Percentiles rank a stretch among this genome's conserved stretches.
These are phyloP conservation scores for Penicillium coffeae DNA, from an alignment of 495 filamentous ascomycete species.

Conservation along the genomic window DNA sequence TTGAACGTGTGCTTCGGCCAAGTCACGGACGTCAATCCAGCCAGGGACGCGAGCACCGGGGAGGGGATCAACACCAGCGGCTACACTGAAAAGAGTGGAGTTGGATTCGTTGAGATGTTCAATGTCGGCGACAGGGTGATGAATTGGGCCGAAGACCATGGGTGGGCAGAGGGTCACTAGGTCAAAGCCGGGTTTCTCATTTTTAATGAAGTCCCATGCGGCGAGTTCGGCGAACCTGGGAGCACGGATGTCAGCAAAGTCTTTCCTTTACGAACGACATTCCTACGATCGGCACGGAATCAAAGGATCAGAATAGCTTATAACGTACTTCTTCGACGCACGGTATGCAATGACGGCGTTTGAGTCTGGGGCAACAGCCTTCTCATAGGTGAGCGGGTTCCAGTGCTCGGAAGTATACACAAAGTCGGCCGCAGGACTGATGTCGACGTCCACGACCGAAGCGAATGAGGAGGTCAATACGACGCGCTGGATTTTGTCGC, in stretches of 20 bases:
- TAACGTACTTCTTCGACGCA: conserved; percentile 55
- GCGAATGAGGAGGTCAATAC: conserved; percentile 76
- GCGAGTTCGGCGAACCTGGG: conserved; percentile 54
- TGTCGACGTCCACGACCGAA: conserved; percentile 49
- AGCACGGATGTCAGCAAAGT: too few species aligned
- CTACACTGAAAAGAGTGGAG: conserved; percentile 33
- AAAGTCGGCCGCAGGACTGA: conserved; percentile 37
- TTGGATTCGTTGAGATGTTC: conserved; percentile 36
- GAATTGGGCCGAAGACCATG: conserved; percentile 45
- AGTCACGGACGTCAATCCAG: conserved; percentile 45
- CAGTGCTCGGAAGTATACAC: conserved; percentile 64
- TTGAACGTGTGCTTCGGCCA: conserved; percentile 40
- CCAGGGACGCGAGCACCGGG: conserved; percentile 30
- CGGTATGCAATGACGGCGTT: conserved; percentile 54
- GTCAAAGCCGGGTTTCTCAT: conserved; percentile 63
- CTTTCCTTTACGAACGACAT: too few species aligned
- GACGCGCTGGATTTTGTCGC: conserved; percentile 62
- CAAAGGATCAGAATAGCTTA: too few species aligned
- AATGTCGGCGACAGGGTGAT: conserved; percentile 29
- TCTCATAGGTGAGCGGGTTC: conserved; percentile 67
- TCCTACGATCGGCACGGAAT: too few species aligned
- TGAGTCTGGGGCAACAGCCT: conserved; percentile 37
- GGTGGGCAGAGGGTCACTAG: conserved; percentile 60
- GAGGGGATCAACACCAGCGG: conserved; percentile 22
- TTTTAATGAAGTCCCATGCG: conserved; percentile 55